Base-by-base conservation (phyloP, 192 early-diverging fungal species). In the Podila clonocystis region DNA sequence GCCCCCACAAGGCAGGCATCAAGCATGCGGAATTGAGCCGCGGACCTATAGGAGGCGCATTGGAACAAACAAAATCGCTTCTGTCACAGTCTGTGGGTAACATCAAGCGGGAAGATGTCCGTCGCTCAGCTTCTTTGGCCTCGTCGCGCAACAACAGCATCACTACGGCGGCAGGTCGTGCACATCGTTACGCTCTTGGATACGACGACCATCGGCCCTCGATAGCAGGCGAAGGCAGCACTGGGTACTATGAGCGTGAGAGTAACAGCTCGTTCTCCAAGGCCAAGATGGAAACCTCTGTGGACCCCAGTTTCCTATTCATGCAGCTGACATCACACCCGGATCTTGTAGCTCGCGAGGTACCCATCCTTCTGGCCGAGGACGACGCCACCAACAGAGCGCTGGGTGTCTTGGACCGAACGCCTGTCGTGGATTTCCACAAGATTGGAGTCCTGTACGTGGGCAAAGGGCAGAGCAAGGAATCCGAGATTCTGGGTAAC, bases 401-500 rank as follows among this genome's bases (percentile, higher is more conserved):
- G 9, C 64, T 99, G 33, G 90, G 89, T 22, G 91, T 94, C 5
- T 84, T 99, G 70, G 98, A 99, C 84, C 88, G 86, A 45, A 97
- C 91, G 3, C 93, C 96, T 5, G 93, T 96, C 4, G 91, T 95
- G 5, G 96, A 99, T 82, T 89, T 97, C 70, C 95, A 98, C 87
- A 99, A 99, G 85, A 94, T 98, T 74, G 96, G 96, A 17, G 92
- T 99, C 9, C 84, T 96, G 0, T 99, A 98, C 79, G 94, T 97
- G 29, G 95, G 93, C 12, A 93, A 90, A 9, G 90, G 89, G 8
- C 97, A 99, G 78, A 92, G 75, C 2, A 91, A 89, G 15, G 98
- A 99, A 84, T 73, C 75, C 5, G 93, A 94, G 69, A 99, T 99
- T 36, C 71, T 99, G 38, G 78, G 87, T n/a, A 99, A 98, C 82